Base-by-base conservation (phyloP, 2,329 filamentous ascomycete genomes). In the Domatiomyces globalis region DNA sequence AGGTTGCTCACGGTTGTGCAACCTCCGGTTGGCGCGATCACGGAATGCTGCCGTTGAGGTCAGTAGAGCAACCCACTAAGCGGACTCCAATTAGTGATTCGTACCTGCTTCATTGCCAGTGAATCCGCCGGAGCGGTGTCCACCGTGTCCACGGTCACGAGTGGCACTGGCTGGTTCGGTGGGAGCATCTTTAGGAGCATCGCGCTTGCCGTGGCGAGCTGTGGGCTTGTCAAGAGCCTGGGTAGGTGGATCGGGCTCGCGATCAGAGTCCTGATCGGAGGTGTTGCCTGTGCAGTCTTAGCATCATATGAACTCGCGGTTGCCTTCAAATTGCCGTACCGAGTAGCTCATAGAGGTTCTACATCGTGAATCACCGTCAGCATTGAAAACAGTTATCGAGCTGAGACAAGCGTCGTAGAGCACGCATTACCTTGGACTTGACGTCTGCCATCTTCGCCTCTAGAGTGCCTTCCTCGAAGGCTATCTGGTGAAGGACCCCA, bases 301-400 rank as follows among this genome's bases (percentile, higher is more conserved):
- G 52, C 52, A 43, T 20, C 18, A 20, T 49, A 25, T 42, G 9
- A 8, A 53, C 55, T 52, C 60, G 60, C 60, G 58, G 57, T 51
- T 52, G 60, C 22, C 20, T 49, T 49, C 48, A 51, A 51, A 17
- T 39, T 39, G 49, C 33, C 67, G 61, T 94, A 96, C 92, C 90
- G 80, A 98, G 87, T 77, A 94, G 84, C 80, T 92, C 90, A 80
- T 86, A 96, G 68, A 86, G 83, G 80, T 98, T 98, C 92, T 96
- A 65, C 62, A 59, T 59, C 51, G 55, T 46, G 54, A 53, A 50
- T 44, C 25, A 50, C 49, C 43, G 45, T 51, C 47, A 29, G 12
- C 19, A 36, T 53, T 54, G n/a, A 50, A 39, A 27, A 20, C 39
- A 43, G 22, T 25, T 44, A 60, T 58, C 57, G 60, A 48, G 7